Evolutionary conservation across 2,329 filamentous ascomycete species (phyloP), one percentile per base, ranked within the genome.

Genomic region (Cercospora zeae-maydis): DNA sequence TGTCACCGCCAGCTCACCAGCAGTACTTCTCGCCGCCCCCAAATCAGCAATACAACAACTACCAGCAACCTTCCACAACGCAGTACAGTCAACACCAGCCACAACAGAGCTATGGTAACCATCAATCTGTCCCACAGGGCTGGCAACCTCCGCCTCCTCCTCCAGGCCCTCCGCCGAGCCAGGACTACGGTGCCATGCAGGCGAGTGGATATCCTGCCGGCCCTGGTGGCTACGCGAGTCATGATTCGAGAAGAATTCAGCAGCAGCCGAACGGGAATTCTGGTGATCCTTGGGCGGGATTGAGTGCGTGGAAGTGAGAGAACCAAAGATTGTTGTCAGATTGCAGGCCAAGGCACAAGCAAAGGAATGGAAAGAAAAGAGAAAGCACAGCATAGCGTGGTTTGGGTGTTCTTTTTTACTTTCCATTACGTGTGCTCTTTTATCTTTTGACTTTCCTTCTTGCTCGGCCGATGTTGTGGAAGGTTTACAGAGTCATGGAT

Each of bases 81-180:
- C 78, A 79, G 0, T 84, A 85, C 3, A 87, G 86, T 65, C 83
- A 88, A 37, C 86, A 84, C 4, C 86, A 86, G 2, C 85, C 86
- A 6, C 77, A 78, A n/a, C 74, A 70, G 33, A 63, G 61, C 21
- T 59, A 61, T 36, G 53, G 61, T 11, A 54, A 11, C 42, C 42
- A 61, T 13, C 67, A 67, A 45, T 78, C 63, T 76, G 77, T 88
- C 59, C 86, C 86, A 11, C 82, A 85, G 57, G 86, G 86, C 4
- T 90, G 88, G 72, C 81, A 89, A 27, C 86, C 86, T 0, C 87
- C 87, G 16, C 87, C 87, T 3, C 87, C 87, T 10, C 87, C 87
- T 0, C 87, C 86, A 1, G 85, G 85, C 2, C 86, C 85, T 5
- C 86, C 87, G 54, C 83, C 83, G 13, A 77, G 80, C 53, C 80